A percentile compares a stretch with the other conserved stretches of the same genome.
phyloP scores from a whole-genome alignment of 768 basidiomycete species.

The Epithele typhae region DNA sequence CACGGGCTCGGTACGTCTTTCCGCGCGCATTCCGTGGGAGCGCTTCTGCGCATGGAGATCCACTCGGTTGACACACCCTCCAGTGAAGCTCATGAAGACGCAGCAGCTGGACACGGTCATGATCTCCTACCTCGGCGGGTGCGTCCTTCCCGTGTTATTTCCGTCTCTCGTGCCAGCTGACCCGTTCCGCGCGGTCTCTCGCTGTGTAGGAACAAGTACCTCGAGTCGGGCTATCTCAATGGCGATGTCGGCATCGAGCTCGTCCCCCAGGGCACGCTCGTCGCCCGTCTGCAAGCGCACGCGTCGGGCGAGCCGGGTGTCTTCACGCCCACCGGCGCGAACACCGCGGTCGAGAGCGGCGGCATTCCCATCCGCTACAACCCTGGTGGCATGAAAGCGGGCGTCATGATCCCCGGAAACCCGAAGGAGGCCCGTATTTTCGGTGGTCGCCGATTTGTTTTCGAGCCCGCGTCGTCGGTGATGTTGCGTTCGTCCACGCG shows the following conservation, averaged over 20 bases:
- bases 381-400: constrained; percentile 59
- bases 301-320: constrained; percentile 91
- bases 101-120: constrained; percentile 77
- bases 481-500: constrained; percentile 80
- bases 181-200: neutral
- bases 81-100: constrained; percentile 67
- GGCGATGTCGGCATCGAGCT: constrained; percentile 82
- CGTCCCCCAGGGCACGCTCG: constrained; percentile 87
- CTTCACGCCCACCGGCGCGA: constrained; percentile 89
- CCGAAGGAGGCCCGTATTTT: constrained; percentile 72
- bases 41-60: neutral
- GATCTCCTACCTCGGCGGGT: constrained; percentile 86
- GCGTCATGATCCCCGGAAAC: constrained; percentile 66
- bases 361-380: constrained; percentile 75
- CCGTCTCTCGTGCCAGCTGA: neutral
- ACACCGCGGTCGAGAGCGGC: constrained; percentile 75
- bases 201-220: constrained; percentile 65
- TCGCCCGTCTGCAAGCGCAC: constrained; percentile 81
- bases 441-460: constrained; percentile 67
- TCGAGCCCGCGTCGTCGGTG: constrained; percentile 81
- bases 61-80: constrained; percentile 1
- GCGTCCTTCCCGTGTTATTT: constrained; percentile 16
- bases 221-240: constrained; percentile 71
- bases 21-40: neutral
- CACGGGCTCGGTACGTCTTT: constrained; percentile 58